A percentile compares a stretch with the other conserved stretches of the same genome.
These are phyloP conservation scores for Penicillium alfredii DNA, from an alignment of 495 filamentous ascomycete species.

Conservation along the genomic window DNA sequence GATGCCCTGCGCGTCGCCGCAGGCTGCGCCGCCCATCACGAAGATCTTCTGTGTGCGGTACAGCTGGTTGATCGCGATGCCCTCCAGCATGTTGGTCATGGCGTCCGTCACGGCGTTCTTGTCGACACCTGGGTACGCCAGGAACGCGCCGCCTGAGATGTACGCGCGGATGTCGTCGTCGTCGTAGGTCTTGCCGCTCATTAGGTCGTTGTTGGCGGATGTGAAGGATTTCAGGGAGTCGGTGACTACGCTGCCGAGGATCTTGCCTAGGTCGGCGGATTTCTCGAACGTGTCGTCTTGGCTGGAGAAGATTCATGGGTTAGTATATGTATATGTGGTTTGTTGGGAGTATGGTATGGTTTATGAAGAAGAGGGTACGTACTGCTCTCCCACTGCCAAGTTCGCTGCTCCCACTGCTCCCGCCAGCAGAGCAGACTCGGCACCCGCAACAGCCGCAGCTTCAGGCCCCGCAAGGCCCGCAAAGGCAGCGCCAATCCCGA, in stretches of 20 bases:
- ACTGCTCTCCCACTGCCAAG: slow-evolving; percentile 4
- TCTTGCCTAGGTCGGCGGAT: slow-evolving; percentile 22
- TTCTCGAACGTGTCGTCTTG: slow-evolving; percentile 19
- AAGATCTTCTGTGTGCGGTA: slow-evolving; percentile 21
- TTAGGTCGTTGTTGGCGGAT: slow-evolving; percentile 20
- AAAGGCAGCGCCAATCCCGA: slow-evolving; percentile 19
- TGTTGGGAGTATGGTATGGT: background rate
- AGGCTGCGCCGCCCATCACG: slow-evolving; percentile 26
- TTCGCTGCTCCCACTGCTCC: slow-evolving; percentile 4
- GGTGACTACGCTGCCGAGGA: slow-evolving; percentile 15
- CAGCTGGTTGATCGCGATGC: slow-evolving; percentile 18
- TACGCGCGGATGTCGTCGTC: slow-evolving; percentile 22
- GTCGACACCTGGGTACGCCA: slow-evolving; percentile 17
- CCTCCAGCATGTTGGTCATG: slow-evolving; percentile 19
- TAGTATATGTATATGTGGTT: background rate
- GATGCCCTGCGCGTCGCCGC: slow-evolving; percentile 22
- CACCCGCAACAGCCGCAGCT: slow-evolving; percentile 11
- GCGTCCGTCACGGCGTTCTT: slow-evolving; percentile 16
- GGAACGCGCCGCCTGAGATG: slow-evolving; percentile 16
- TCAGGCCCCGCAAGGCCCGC: slow-evolving; percentile 11
- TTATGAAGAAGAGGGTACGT: slow-evolving; percentile 1
- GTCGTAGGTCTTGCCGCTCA: slow-evolving; percentile 19
- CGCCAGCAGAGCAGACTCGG: slow-evolving; percentile 6
- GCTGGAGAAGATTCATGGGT: slow-evolving; percentile 3
- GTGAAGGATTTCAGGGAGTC: slow-evolving; percentile 18